Conservation (phyloP, 306 rosid genomes). For the Nissolia schottii region DNA sequence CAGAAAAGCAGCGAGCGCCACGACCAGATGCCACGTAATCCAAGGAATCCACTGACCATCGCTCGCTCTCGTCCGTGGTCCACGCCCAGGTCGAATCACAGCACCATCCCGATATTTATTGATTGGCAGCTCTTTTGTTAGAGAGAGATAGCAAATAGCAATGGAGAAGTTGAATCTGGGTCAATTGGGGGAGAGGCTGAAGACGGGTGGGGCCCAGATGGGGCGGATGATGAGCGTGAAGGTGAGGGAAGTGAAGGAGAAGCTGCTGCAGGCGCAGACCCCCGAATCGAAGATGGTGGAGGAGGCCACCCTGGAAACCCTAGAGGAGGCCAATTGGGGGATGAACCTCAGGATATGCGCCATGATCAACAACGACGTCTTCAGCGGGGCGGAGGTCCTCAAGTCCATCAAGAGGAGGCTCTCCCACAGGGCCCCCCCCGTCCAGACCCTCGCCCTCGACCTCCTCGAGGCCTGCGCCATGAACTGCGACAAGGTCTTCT, state of each 20-base stretch:
- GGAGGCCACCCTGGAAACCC: slow-evolving; percentile 60
- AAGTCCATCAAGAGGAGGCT: slow-evolving; percentile 60
- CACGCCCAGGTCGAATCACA: no score
- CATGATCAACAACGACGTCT: slow-evolving; percentile 54
- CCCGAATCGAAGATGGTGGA: slow-evolving; percentile 79
- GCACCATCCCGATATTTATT: no score
- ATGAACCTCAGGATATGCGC: slow-evolving; percentile 68
- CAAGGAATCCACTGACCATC: no score
- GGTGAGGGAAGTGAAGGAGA: slow-evolving; percentile 74
- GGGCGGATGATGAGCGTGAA: slow-evolving; percentile 60
- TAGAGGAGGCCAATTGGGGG: slow-evolving; percentile 72
- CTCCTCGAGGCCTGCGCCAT: slow-evolving; percentile 61
- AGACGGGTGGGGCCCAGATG: slow-evolving; percentile 74
- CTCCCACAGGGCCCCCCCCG: slow-evolving; percentile 38
- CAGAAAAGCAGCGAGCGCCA: no score
- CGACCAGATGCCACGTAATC: no score
- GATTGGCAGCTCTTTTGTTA: neutral
- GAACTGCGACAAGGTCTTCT: slow-evolving; percentile 81
- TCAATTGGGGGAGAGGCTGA: slow-evolving; percentile 61
- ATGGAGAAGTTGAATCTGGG: slow-evolving; percentile 65
- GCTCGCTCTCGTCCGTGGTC: no score
- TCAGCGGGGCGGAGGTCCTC: slow-evolving; percentile 61
- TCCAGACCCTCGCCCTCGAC: slow-evolving; percentile 62
- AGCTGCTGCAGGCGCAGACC: slow-evolving; percentile 56
- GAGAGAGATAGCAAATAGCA: neutral